Conservation (phyloP, 2,329 filamentous ascomycete species). For the Thermoascus crustaceus region DNA sequence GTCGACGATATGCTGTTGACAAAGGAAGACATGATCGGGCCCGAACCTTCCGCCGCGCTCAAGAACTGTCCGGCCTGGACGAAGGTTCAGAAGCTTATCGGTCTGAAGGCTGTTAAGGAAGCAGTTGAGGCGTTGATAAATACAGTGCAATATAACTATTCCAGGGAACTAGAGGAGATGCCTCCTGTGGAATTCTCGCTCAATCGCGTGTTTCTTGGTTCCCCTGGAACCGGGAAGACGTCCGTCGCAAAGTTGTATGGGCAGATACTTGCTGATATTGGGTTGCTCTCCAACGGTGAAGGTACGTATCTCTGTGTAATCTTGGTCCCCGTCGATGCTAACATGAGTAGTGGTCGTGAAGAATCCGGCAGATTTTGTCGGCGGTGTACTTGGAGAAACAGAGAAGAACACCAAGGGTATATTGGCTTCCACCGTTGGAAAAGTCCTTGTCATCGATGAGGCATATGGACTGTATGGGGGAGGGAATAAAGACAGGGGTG, state of each 20-base stretch:
- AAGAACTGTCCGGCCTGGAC: slow-evolving; percentile 48
- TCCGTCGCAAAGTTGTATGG: slow-evolving; percentile 68
- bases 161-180: slow-evolving; percentile 56
- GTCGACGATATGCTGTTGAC: slow-evolving; percentile 49
- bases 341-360: slow-evolving; percentile 54
- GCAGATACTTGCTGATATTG: slow-evolving; percentile 58
- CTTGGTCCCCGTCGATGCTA: slow-evolving; percentile 4
- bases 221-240: slow-evolving; percentile 69
- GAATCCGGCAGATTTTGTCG: slow-evolving; percentile 67
- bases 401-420: slow-evolving; percentile 67
- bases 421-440: slow-evolving; percentile 57
- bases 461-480: slow-evolving; percentile 57
- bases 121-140: slow-evolving; percentile 53
- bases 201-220: slow-evolving; percentile 63
- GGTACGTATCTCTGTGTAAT: slow-evolving; percentile 32
- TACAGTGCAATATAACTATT: slow-evolving; percentile 55
- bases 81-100: slow-evolving; percentile 51
- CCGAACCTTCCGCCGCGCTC: slow-evolving; percentile 51
- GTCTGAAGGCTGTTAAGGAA: slow-evolving; percentile 55
- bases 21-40: slow-evolving; percentile 64
- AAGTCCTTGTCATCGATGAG: slow-evolving; percentile 73
- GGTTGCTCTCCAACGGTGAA: slow-evolving; percentile 60
- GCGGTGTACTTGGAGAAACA: slow-evolving; percentile 54
- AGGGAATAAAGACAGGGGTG: slow-evolving; percentile 16
- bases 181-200: slow-evolving; percentile 52